Evolutionary conservation across 257 asterid species (phyloP), one percentile per base, ranked within the genome.

Genomic region (Cordia subcordata): DNA sequence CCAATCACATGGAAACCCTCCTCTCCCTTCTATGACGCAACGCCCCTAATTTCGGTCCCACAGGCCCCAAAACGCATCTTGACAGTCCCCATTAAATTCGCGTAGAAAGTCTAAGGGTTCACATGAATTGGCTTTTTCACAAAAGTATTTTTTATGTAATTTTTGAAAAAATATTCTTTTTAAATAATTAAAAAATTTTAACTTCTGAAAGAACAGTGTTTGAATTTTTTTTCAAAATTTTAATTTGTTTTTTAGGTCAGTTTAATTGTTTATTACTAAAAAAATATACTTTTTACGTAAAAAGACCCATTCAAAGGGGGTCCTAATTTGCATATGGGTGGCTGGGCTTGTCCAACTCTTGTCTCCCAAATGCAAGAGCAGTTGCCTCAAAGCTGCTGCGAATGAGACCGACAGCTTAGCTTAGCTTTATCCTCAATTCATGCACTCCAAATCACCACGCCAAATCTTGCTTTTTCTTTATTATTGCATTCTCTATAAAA

Each of bases 291-390:
- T n/a, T n/a, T n/a, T n/a, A n/a, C n/a, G n/a, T n/a, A n/a, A n/a
- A n/a, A n/a, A n/a, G n/a, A n/a, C n/a, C n/a, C n/a, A n/a, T n/a
- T n/a, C n/a, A n/a, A n/a, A n/a, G n/a, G n/a, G n/a, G n/a, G n/a
- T n/a, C n/a, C n/a, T n/a, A n/a, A 72, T 69, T 65, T 67, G 79
- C 83, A 73, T 72, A 68, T 72, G 82, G 82, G 84, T 79, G 84
- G 85, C 73, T 69, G 68, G 54, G 77, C 69, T 58, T 83, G 91
- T 86, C 95, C 72, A 73, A 51, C 71, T n/a, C 68, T 57, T 86
- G 95, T 86, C 87, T 73, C 95, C 89, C 49, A 14, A 53, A 70
- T 59, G 67, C 33, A 11, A 57, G 64, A 64, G 53, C 81, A 56
- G 67, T 56, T 65, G 71, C 62, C 80, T 72, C 66, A 68, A 77